These are phyloP conservation scores for Talaromyces piceae DNA, from an alignment of 2,329 filamentous ascomycete species.

Conservation along the genomic window DNA sequence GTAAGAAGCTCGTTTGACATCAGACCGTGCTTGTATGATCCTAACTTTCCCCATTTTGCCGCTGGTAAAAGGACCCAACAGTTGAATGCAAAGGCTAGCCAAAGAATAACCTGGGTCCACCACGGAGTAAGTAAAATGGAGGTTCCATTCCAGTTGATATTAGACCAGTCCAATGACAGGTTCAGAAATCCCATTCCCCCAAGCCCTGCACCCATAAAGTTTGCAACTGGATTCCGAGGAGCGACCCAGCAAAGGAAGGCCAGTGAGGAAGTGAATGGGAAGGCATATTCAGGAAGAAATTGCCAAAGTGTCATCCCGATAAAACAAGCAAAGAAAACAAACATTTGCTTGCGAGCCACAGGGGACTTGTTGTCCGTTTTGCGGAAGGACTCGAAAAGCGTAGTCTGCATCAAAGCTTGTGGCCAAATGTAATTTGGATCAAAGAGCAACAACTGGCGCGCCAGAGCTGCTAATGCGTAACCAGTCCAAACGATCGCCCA, in stretches of 20 bases:
- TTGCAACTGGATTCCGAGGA: constrained; percentile 49
- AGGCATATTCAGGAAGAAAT: constrained; percentile 54
- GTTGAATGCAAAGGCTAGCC: constrained; percentile 48
- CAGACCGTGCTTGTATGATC: constrained; percentile 45
- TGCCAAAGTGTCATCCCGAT: constrained; percentile 52
- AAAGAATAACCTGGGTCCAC: constrained; percentile 54
- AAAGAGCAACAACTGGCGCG: constrained; percentile 50
- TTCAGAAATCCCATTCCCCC: constrained; percentile 58
- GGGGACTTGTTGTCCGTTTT: constrained; percentile 44
- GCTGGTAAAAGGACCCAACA: constrained; percentile 54
- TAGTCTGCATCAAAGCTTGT: constrained; percentile 49
- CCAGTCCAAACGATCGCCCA: constrained; percentile 51
- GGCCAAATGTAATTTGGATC: constrained; percentile 52
- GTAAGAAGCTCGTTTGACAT: constrained; percentile 53
- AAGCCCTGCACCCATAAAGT: constrained; percentile 55
- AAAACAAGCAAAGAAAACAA: constrained; percentile 50
- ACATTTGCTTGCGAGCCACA: constrained; percentile 47
- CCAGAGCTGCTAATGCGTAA: constrained; percentile 53
- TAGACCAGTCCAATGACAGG: constrained; percentile 54
- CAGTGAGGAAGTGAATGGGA: constrained; percentile 53
- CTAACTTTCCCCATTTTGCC: constrained; percentile 52
- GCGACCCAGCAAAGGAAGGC: constrained; percentile 60
- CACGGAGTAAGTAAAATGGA: constrained; percentile 48
- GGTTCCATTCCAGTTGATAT: constrained; percentile 46
- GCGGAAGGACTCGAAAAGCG: constrained; percentile 48